Conservation (phyloP, 306 rosid genomes). For the Vigna angularis region DNA sequence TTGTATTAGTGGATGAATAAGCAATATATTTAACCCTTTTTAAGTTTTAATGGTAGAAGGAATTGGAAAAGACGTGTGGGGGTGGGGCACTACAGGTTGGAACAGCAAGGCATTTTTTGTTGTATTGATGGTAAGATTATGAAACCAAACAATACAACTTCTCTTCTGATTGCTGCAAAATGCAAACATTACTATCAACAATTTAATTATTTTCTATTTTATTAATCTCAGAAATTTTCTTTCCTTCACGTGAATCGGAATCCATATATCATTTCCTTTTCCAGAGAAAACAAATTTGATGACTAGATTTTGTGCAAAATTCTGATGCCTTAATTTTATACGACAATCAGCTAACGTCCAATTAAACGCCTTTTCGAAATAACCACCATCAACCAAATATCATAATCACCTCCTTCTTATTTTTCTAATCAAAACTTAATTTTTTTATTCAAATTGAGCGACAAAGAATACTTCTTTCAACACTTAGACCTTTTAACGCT, state of each 20-base stretch:
- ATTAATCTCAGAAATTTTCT: constrained; percentile 15
- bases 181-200: background rate
- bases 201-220: constrained; percentile 17
- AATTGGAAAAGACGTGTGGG: constrained; percentile 8
- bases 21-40: no score
- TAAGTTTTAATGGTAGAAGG: background rate
- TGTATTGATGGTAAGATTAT: constrained; percentile 28
- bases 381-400: no score
- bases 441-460: no score
- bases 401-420: no score
- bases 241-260: constrained; percentile 24
- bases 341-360: no score
- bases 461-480: no score
- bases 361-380: no score
- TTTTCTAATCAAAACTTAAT: no score
- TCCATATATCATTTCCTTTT: constrained; percentile 9
- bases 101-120: constrained; percentile 45
- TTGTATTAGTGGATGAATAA: no score
- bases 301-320: background rate
- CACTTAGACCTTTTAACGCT: no score
- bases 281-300: background rate
- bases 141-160: background rate
- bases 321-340: background rate
- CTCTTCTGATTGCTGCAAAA: constrained; percentile 16
- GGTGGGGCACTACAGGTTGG: constrained; percentile 32